Evolutionary conservation across 768 basidiomycete genomes (phyloP), one percentile per base, ranked within the genome.

Genomic region (Imleria badia): DNA sequence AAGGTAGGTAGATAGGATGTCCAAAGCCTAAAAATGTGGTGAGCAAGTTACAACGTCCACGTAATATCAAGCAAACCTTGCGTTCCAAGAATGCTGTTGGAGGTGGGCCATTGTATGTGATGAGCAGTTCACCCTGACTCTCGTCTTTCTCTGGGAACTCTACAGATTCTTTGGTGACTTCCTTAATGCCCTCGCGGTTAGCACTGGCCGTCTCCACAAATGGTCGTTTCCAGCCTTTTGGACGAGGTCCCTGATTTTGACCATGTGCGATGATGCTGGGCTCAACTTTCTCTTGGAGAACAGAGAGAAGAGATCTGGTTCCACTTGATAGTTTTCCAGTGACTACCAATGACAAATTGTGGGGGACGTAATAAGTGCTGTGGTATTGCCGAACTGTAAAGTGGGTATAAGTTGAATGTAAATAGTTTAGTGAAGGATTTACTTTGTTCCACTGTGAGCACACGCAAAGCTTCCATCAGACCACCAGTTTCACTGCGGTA

Each of bases 131-230:
- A 34, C 97, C 96, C 63, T 93, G 82, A 76, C 89, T 90, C 76
- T 98, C 96, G 63, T 98, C 95, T 70, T 92, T 86, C 74, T 98
- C 97, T 12, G 97, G 96, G 66, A 99, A 99, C 64, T 95, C 91
- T 17, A 98, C 85, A 0, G 78, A 75, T 56, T 89, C 81, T 55
- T 79, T 84, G 40, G 76, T 69, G 5, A 84, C 81, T 42, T 75
- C 61, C 34, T 76, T 65, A 19, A 90, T 80, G 8, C 78, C 77
- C 35, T 73, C 75, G 22, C 85, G 76, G n/a, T 72, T 69, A 7
- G 87, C 84, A 58, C 89, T 94, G 11, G 83, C 60, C 0, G 94
- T 94, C 74, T 98, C 94, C 33, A 98, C 62, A 66, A 98, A 98
- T 6, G 97, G 97, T 19, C 96, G 84, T 59, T 90, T 92, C 95